Evolutionary conservation across 495 filamentous ascomycete genomes (phyloP).

Genomic region (Aspergillus asperescens): DNA sequence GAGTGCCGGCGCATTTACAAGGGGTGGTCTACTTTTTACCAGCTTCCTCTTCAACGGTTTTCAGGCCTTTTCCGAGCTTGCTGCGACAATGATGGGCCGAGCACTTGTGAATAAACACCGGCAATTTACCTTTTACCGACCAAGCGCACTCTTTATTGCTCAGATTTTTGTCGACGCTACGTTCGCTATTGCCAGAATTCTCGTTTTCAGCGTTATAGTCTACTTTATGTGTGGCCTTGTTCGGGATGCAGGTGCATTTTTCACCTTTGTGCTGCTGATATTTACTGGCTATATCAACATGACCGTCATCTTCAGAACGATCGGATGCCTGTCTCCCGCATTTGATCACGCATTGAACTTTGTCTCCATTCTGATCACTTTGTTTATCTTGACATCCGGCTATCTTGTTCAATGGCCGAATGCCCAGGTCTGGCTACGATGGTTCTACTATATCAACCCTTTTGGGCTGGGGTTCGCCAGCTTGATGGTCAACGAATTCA

Average conservation of each 20-base stretch:
- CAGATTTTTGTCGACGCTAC: constrained; percentile 74
- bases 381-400: constrained; percentile 73
- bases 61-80: constrained; percentile 70
- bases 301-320: constrained; percentile 74
- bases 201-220: constrained; percentile 68
- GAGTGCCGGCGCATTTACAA: constrained; percentile 66
- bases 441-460: constrained; percentile 79
- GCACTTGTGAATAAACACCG: constrained; percentile 75
- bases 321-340: constrained; percentile 72
- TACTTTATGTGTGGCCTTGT: constrained; percentile 74
- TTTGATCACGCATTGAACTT: constrained; percentile 85
- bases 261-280: constrained; percentile 69
- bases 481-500: constrained; percentile 83
- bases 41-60: constrained; percentile 74
- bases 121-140: constrained; percentile 72
- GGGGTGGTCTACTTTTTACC: constrained; percentile 73
- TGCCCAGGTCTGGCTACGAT: constrained; percentile 67
- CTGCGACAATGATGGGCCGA: constrained; percentile 64
- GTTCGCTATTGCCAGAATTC: constrained; percentile 60
- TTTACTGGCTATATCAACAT: constrained; percentile 67
- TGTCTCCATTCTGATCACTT: constrained; percentile 66
- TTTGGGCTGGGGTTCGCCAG: constrained; percentile 67
- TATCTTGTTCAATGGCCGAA: constrained; percentile 72
- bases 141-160: constrained; percentile 72
- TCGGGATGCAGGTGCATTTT: constrained; percentile 66